Base-by-base conservation (phyloP, 768 basidiomycete genomes). In the Suillus sp. region DNA sequence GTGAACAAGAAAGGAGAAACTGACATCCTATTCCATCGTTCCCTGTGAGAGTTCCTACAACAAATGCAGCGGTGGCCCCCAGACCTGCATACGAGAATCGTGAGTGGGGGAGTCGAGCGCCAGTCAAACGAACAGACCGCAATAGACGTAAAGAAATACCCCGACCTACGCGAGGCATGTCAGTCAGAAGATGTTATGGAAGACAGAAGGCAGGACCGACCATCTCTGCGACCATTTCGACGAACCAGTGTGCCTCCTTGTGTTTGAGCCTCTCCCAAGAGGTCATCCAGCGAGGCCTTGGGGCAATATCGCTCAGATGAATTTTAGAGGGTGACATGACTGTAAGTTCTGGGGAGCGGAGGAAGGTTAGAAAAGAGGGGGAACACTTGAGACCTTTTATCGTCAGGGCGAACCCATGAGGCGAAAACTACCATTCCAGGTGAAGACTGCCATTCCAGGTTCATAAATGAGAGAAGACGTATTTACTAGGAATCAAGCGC, bases 151-250 rank as follows among this genome's bases (percentile, higher is more conserved):
- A 64, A 90, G 74, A 71, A 87, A 88, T 18, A 84, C 85, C 14
- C 87, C 88, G 42, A 86, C 59, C 86, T 88, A 64, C 20, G 38
- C 3, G 59, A 22, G 62, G 22, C 18, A 43, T 38, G 55, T 56
- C 60, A 22, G 40, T 64, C 63, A 63, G 68, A 30, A n/a, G n/a
- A 22, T 16, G n/a, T 0, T 38, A 53, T 45, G 27, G 48, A 40
- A 9, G 25, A 11, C 40, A 22, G 56, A 22, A 22, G 58, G 3
- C n/a, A 25, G 42, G 1, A 8, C 73, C 71, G 70, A 89, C 87
- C 67, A 78, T 74, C 73, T 91, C 90, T 10, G 87, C 88, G 45
- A 89, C 75, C 66, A 83, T 79, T 70, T 91, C 86, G 14, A 83
- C 75, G 1, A 83, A 60, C 81, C 84, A 81, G 64, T 88, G 89